Percentiles rank a stretch among this genome's conserved stretches.
phyloP scores from a whole-genome alignment of 2,329 filamentous ascomycete species.

The Coniochaeta prunicola region DNA sequence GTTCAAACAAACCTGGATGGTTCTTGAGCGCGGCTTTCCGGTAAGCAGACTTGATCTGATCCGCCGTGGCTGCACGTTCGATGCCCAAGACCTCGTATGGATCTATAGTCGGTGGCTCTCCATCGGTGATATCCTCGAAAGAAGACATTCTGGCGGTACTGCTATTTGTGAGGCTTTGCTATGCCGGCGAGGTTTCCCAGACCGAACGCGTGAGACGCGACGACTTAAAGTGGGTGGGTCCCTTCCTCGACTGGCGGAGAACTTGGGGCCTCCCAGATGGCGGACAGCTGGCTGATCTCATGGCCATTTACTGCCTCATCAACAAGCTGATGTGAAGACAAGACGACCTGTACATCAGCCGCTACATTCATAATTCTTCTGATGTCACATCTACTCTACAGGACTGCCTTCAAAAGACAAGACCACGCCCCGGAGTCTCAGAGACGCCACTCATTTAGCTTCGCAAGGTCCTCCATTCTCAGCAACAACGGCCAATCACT shows the following conservation, averaged over 20 bases:
- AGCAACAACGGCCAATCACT: background rate
- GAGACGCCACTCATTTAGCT: background rate
- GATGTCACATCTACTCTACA: too few species aligned
- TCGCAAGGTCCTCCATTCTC: background rate
- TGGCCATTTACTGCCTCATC: too few species aligned
- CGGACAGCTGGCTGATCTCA: background rate
- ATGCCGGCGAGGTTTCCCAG: background rate
- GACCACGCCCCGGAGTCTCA: too few species aligned
- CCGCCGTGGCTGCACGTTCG: slow-evolving; percentile 60
- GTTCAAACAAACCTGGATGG: slow-evolving; percentile 62
- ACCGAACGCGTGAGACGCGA: background rate
- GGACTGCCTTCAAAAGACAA: too few species aligned
- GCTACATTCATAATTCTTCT: too few species aligned
- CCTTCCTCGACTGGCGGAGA: slow-evolving; percentile 8
- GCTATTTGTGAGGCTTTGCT: slow-evolving; percentile 7
- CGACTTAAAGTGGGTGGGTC: background rate
- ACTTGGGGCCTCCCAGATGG: too few species aligned
- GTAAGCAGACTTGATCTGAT: slow-evolving; percentile 85
- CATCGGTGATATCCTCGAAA: slow-evolving; percentile 44
- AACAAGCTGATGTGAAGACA: too few species aligned
- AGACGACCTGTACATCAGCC: too few species aligned
- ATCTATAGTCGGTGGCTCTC: slow-evolving; percentile 56
- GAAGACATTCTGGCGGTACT: slow-evolving; percentile 31
- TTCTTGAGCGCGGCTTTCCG: slow-evolving; percentile 82
- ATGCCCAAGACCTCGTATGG: slow-evolving; percentile 78